Evolutionary conservation across 2,329 filamentous ascomycete genomes (phyloP).

Genomic region (Aspergillus quadrilineatus): DNA sequence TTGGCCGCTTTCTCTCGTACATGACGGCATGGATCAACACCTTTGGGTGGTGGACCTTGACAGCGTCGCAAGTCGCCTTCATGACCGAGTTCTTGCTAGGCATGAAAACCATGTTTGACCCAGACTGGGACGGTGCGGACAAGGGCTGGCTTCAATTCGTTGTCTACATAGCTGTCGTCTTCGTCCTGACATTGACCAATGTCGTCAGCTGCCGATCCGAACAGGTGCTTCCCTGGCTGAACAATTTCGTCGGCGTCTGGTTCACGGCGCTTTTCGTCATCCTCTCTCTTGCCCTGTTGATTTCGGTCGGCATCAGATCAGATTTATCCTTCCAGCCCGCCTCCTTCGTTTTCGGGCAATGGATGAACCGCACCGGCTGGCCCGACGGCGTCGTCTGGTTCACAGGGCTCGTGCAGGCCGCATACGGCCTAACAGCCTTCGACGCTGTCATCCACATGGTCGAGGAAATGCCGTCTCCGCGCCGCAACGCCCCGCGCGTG

Average conservation of each 20-base stretch:
- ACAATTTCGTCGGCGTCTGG: slow-evolving; percentile 56
- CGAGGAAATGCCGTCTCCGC: slow-evolving; percentile 56
- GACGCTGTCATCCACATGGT: slow-evolving; percentile 61
- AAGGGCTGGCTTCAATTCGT: slow-evolving; percentile 57
- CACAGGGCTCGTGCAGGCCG: slow-evolving; percentile 56
- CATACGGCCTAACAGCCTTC: slow-evolving; percentile 58
- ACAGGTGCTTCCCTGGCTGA: slow-evolving; percentile 52
- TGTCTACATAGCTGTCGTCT: slow-evolving; percentile 54
- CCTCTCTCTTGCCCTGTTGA: slow-evolving; percentile 53
- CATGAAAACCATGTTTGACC: slow-evolving; percentile 57
- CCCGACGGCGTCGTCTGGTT: slow-evolving; percentile 58
- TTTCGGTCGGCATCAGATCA: slow-evolving; percentile 50
- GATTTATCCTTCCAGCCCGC: slow-evolving; percentile 50
- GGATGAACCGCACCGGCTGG: slow-evolving; percentile 56
- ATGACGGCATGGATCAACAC: slow-evolving; percentile 62
- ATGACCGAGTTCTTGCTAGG: slow-evolving; percentile 59
- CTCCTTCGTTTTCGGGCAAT: slow-evolving; percentile 54
- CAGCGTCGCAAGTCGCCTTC: slow-evolving; percentile 57
- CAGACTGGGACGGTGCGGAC: slow-evolving; percentile 46
- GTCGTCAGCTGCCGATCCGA: slow-evolving; percentile 53
- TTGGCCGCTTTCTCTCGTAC: slow-evolving; percentile 54
- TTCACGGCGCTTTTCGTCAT: slow-evolving; percentile 56
- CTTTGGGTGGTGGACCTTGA: slow-evolving; percentile 60
- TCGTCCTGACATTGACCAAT: slow-evolving; percentile 52
- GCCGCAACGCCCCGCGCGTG: slow-evolving; percentile 51